Base-by-base conservation (phyloP, 1,139 yeast species). In the Saccharomycopsis hybrid region DNA sequence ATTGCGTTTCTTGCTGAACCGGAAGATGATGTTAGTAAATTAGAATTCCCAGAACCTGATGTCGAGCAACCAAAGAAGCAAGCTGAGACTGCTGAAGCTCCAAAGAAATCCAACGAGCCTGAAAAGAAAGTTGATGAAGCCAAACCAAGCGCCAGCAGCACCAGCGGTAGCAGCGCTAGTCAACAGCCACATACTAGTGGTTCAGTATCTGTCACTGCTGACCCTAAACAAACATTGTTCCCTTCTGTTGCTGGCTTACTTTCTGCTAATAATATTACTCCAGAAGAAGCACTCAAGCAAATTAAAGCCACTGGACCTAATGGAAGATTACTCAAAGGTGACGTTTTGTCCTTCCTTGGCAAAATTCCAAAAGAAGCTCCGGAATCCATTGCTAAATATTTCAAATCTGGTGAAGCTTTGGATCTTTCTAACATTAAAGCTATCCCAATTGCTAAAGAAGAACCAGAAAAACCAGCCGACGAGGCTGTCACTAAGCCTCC, bases 1-100 rank as follows among this genome's bases (percentile, higher is more conserved):
- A 92, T 92, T 67, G 98, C 97, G 0, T 78, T 78, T 52, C 61
- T 86, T 54, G 97, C 96, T 5, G 97, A 90, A 59, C 83, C 80
- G 2, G 95, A 81, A 36, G 98, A 92, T 63, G 96, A 89, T 61
- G 64, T 90, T 58, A 61, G 77, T 9, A 67, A 77, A 13, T 69
- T 90, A 57, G 81, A 78, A 57, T 68, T 75, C 55, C 96, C 96
- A 27, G 64, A 67, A 11, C 64, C 68, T 31, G 71, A 65, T 29
- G 60, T 61, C 11, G 58, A 62, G 4, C 28, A 2, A 13, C 33
- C 41, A 35, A 66, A 64, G 48, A 58, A 63, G 28, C 52, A 59
- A 29, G 51, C 54, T 25, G 57, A 57, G 39, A 56, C 63, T 25
- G 53, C 55, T 46, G 58, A 56, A 27, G 55, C 62, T 27, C 56